Percentiles rank a stretch among this genome's conserved stretches.
These are phyloP conservation scores for Russula dissimulans DNA, from an alignment of 768 basidiomycete species.

Conservation along the genomic window DNA sequence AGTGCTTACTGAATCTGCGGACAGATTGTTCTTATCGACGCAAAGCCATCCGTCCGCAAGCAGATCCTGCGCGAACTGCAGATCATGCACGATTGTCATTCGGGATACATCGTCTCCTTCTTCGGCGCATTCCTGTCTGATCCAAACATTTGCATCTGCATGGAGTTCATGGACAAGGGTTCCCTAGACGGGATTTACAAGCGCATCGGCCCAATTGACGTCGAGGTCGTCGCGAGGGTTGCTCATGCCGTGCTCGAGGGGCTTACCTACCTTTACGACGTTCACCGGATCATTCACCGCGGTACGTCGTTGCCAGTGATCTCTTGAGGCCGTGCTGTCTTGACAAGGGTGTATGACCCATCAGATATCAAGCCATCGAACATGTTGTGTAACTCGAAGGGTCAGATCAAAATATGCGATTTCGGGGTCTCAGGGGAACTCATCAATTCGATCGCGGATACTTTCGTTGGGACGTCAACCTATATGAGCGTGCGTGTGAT, in stretches of 20 bases:
- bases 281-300: constrained; percentile 95
- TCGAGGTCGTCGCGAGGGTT: constrained; percentile 87
- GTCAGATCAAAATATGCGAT: constrained; percentile 98
- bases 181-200: constrained; percentile 95
- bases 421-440: constrained; percentile 98
- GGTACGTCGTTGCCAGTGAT: constrained; percentile 43
- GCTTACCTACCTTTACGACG: constrained; percentile 94
- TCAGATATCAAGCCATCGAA: constrained; percentile 99
- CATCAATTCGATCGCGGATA: constrained; percentile 98
- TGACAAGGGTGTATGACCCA: neutral
- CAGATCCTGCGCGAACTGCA: constrained; percentile 97
- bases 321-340: neutral
- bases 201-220: constrained; percentile 86
- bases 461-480: constrained; percentile 96
- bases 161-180: constrained; percentile 95
- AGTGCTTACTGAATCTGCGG: neutral
- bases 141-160: constrained; percentile 98
- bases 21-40: constrained; percentile 92
- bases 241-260: constrained; percentile 94
- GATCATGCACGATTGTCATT: constrained; percentile 97
- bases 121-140: constrained; percentile 95
- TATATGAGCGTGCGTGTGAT: constrained; percentile 88
- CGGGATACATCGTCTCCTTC: constrained; percentile 91
- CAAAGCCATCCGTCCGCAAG: constrained; percentile 91
- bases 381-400: constrained; percentile 87